Base-by-base conservation (phyloP, 306 rosid genomes). In the Psophocarpus tetragonolobus region DNA sequence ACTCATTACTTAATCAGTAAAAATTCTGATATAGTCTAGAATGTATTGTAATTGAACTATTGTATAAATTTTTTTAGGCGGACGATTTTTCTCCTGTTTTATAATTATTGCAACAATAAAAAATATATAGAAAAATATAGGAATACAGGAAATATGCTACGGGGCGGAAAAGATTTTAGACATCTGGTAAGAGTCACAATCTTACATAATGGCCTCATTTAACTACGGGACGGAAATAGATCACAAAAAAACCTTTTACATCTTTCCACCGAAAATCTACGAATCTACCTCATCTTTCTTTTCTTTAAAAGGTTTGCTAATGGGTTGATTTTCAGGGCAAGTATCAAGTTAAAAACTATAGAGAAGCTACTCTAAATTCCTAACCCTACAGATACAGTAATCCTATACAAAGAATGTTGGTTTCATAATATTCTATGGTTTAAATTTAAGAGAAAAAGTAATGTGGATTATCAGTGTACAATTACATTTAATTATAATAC, bases 271-370 rank as follows among this genome's bases (percentile, higher is more conserved):
- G 4, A 32, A 45, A 32, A 45, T 42, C 58, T n/a, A n/a, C n/a
- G n/a, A n/a, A 70, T 54, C 33, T 33, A 32, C 71, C n/a, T 8
- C 41, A 24, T 73, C 74, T 36, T 57, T 32, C 30, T 71, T 82
- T 56, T 60, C 9, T 33, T 74, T 30, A 58, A 68, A 74, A 36
- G 57, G 57, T 17, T 23, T 35, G 17, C 5, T 58, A 57, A 45
- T 47, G 64, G 45, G 68, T 29, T 32, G 53, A 73, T 20, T 78
- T 64, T 71, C 56, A 53, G 14, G 42, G 70, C 2, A 48, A 4
- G 42, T 58, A 47, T 41, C 4, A 56, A 73, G 47, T 36, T 7
- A 8, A 60, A 56, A 24, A 32, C 39, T 6, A 27, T 32, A 15
- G 29, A 36, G 27, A 36, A 29, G 35, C 13, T 21, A 7, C 1